A percentile compares a stretch with the other conserved stretches of the same genome.
These are phyloP conservation scores for Pestalotiopsis sp. DNA, from an alignment of 2,329 filamentous ascomycete genomes.

Conservation along the genomic window DNA sequence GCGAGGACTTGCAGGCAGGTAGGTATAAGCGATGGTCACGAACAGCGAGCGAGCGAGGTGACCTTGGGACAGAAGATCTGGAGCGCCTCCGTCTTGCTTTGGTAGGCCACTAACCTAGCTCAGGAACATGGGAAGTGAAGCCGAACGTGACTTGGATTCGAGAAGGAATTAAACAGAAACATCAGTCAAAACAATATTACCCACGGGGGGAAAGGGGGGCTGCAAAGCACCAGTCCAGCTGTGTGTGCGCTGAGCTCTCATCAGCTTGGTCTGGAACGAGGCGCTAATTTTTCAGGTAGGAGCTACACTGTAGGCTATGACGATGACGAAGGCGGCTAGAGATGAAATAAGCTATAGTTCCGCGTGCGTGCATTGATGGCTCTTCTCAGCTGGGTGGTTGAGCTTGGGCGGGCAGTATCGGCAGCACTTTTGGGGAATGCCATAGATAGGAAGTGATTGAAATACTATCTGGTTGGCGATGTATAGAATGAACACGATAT, in stretches of 20 bases:
- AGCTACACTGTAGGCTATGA: neutral
- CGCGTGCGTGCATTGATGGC: neutral
- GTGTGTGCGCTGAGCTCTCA: neutral
- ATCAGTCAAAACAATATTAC: neutral
- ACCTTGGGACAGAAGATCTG: neutral
- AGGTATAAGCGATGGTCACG: neutral
- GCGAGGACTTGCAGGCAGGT: neutral
- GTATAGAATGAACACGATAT: no score
- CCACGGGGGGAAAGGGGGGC: neutral
- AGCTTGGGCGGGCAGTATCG: no score
- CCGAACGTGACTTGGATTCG: neutral
- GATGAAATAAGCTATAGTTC: slow-evolving; percentile 2
- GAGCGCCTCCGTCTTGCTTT: neutral
- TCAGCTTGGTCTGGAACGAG: neutral
- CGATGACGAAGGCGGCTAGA: slow-evolving; percentile 10
- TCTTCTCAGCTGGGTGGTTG: neutral
- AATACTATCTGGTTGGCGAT: no score
- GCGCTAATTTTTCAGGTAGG: slow-evolving; percentile 7
- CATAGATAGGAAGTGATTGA: no score
- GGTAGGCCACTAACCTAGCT: neutral
- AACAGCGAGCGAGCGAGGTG: neutral
- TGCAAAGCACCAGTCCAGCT: neutral
- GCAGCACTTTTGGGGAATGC: no score
- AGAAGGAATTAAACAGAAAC: neutral
- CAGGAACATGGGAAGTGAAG: neutral